Conservation (phyloP, 805 yeast species). For the Yamadazyma philogaea region DNA sequence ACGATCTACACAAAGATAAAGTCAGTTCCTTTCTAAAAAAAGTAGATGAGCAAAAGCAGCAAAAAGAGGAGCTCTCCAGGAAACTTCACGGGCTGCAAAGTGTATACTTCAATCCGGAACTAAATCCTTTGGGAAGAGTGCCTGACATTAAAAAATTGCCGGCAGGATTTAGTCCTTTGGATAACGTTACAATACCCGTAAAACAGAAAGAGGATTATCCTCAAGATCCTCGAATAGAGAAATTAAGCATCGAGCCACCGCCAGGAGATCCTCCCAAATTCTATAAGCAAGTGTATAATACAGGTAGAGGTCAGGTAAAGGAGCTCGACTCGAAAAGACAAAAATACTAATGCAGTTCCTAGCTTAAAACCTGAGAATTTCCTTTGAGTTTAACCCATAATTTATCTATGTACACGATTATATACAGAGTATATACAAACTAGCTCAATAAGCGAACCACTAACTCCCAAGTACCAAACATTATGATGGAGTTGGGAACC, state of each 20-base stretch:
- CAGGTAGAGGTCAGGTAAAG: conserved; percentile 13
- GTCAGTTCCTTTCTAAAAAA: conserved; percentile 22
- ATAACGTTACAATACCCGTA: conserved; percentile 33
- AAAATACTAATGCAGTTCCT: too few species aligned
- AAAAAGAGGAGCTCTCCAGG: conserved; percentile 16
- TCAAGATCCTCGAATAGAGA: conserved; percentile 28
- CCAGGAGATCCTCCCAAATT: conserved; percentile 43
- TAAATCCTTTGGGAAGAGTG: conserved; percentile 59
- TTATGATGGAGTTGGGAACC: conserved; percentile 95
- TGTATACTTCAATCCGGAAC: conserved; percentile 61
- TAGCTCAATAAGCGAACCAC: conserved; percentile 27
- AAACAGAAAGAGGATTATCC: conserved; percentile 17
- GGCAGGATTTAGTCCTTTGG: conserved; percentile 12
- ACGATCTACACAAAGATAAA: conserved; percentile 32
- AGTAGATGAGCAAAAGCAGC: conserved; percentile 17
- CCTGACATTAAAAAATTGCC: conserved; percentile 29
- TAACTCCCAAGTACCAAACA: conserved; percentile 99
- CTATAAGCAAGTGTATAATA: conserved; percentile 41
- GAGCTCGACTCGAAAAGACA: conserved; percentile 1
- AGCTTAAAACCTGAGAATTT: too few species aligned
- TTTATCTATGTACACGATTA: conserved; percentile 8
- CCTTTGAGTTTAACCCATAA: too few species aligned
- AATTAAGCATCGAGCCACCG: conserved; percentile 36
- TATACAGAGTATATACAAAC: neutral
- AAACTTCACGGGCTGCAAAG: conserved; percentile 47